Conservation (phyloP, 2,329 filamentous ascomycete species). For the Tolypocladium capitatum region DNA sequence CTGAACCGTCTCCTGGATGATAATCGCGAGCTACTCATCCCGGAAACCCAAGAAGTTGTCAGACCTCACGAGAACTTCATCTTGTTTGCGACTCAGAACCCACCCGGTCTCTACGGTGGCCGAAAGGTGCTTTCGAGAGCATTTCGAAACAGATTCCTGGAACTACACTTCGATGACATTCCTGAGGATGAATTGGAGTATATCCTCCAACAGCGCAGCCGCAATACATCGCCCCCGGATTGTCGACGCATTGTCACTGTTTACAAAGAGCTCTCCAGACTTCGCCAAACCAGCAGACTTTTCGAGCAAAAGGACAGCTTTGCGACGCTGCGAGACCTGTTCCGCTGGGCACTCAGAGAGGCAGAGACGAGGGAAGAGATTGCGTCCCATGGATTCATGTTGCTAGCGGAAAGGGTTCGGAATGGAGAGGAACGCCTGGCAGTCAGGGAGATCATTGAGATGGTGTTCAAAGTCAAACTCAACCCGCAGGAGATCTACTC, state of each 20-base stretch:
- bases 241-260: constrained; percentile 84
- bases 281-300: constrained; percentile 78
- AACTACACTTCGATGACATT: constrained; percentile 96
- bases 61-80: constrained; percentile 91
- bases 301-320: constrained; percentile 98
- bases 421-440: constrained; percentile 73
- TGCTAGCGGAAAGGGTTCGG: constrained; percentile 88
- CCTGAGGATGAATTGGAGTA: constrained; percentile 86
- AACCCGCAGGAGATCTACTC: constrained; percentile 64
- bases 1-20: constrained; percentile 92
- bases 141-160: constrained; percentile 92
- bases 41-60: constrained; percentile 90
- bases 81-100: constrained; percentile 96
- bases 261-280: constrained; percentile 79
- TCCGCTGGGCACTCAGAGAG: constrained; percentile 80
- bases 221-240: constrained; percentile 79
- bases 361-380: constrained; percentile 81
- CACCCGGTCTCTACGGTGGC: constrained; percentile 86
- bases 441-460: constrained; percentile 80
- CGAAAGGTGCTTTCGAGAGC: constrained; percentile 86
- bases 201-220: constrained; percentile 78
- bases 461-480: constrained; percentile 75
- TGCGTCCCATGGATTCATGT: constrained; percentile 87
- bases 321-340: constrained; percentile 88
- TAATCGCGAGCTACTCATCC: constrained; percentile 88